phyloP scores from a whole-genome alignment of 192 early-diverging fungal species.

The Geosiphon pyriformis region DNA sequence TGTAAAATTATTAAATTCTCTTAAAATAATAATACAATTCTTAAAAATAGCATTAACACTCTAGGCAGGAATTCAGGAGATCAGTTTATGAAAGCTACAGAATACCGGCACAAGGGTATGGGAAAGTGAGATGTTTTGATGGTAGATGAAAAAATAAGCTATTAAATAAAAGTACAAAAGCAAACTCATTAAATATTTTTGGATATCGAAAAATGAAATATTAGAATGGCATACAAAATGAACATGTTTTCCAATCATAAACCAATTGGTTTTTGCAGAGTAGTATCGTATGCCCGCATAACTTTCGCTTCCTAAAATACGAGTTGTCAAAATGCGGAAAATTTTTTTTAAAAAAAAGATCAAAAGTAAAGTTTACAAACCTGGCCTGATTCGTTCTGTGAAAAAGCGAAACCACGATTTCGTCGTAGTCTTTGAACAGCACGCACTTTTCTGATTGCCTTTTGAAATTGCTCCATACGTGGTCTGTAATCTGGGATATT shows the following conservation, averaged over 20 bases:
- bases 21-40: too few relatives aligned
- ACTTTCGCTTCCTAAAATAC: conserved; percentile 31
- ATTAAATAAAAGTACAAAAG: too few relatives aligned
- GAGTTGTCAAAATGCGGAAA: background rate
- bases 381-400: conserved; percentile 94
- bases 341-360: background rate
- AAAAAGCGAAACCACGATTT: conserved; percentile 95
- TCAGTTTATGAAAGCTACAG: too few relatives aligned
- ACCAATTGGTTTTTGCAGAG: conserved; percentile 48
- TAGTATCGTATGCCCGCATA: conserved; percentile 55
- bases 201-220: background rate
- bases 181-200: too few relatives aligned
- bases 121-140: background rate
- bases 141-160: background rate
- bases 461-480: conserved; percentile 96
- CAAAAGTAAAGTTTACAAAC: conserved; percentile 30
- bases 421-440: conserved; percentile 88
- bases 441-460: conserved; percentile 97
- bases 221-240: background rate
- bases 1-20: too few relatives aligned
- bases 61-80: too few relatives aligned
- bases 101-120: too few relatives aligned
- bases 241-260: conserved; percentile 22
- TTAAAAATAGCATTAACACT: too few relatives aligned
- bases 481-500: conserved; percentile 98